These are phyloP conservation scores for Senna tora DNA, from an alignment of 306 rosid species.

Conservation along the genomic window DNA sequence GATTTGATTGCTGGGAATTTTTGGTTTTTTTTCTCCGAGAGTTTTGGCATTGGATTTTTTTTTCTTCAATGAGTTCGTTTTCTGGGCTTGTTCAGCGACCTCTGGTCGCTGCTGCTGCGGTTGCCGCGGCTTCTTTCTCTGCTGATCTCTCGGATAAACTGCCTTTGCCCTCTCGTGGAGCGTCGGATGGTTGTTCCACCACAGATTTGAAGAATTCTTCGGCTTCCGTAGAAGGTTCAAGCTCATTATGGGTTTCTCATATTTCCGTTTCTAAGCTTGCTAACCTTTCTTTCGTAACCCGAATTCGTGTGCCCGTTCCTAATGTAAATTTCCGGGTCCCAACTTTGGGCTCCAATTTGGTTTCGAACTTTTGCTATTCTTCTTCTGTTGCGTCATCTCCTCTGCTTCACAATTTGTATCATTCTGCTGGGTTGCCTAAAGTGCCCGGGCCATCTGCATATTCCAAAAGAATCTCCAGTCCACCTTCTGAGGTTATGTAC, in stretches of 20 bases:
- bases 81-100: constrained; percentile 88
- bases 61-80: constrained; percentile 67
- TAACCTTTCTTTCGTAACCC: constrained; percentile 52
- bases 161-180: constrained; percentile 54
- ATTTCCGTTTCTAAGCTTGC: constrained; percentile 70
- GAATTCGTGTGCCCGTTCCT: constrained; percentile 68
- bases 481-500: constrained; percentile 67
- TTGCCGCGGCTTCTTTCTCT: constrained; percentile 79
- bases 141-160: constrained; percentile 59
- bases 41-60: constrained; percentile 35
- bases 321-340: constrained; percentile 54
- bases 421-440: constrained; percentile 64
- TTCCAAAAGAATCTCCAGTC: constrained; percentile 33
- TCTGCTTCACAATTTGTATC: constrained; percentile 52
- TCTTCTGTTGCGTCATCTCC: constrained; percentile 60
- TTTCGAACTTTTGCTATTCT: constrained; percentile 42
- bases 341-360: constrained; percentile 37
- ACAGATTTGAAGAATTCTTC: constrained; percentile 41
- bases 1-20: not conserved
- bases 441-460: constrained; percentile 44
- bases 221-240: constrained; percentile 39
- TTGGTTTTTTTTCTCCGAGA: constrained; percentile 34
- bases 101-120: constrained; percentile 81
- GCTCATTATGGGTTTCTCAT: constrained; percentile 53
- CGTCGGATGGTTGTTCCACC: constrained; percentile 49